These are phyloP conservation scores for Oropetium thomaeum DNA, from an alignment of 176 grass and related monocot species.

Conservation along the genomic window DNA sequence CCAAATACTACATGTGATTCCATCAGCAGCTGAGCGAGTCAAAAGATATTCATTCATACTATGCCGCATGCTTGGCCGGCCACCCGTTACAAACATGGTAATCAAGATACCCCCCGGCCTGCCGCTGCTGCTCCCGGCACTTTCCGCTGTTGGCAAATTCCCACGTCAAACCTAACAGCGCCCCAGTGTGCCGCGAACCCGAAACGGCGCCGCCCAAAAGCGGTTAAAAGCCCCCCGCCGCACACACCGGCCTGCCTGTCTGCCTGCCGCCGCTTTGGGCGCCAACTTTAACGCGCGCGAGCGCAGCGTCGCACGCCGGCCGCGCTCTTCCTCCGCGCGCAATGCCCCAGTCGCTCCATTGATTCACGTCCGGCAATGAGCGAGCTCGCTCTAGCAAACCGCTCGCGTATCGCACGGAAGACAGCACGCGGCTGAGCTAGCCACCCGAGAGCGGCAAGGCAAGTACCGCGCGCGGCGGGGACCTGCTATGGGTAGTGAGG, in stretches of 20 bases:
- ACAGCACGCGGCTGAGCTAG: not conserved
- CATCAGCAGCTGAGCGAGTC: too few relatives aligned
- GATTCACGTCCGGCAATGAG: not conserved
- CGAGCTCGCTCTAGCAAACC: too few relatives aligned
- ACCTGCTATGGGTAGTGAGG: too few relatives aligned
- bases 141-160: constrained; percentile 16
- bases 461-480: not conserved
- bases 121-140: not conserved
- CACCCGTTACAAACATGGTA: not conserved
- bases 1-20: too few relatives aligned
- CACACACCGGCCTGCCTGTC: too few relatives aligned
- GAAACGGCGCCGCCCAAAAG: not conserved
- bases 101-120: not conserved
- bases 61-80: not conserved
- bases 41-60: too few relatives aligned
- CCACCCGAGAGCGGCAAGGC: not conserved
- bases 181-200: not conserved
- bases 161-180: constrained; percentile 21
- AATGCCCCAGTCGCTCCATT: too few relatives aligned
- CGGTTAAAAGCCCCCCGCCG: too few relatives aligned
- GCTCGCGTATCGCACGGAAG: not conserved
- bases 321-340: too few relatives aligned
- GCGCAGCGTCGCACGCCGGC: not conserved
- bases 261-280: constrained; percentile 17
- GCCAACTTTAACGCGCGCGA: constrained; percentile 1